Evolutionary conservation across 2,329 filamentous ascomycete species (phyloP), one percentile per base, ranked within the genome.

Genomic region (Emergomyces orientalis): DNA sequence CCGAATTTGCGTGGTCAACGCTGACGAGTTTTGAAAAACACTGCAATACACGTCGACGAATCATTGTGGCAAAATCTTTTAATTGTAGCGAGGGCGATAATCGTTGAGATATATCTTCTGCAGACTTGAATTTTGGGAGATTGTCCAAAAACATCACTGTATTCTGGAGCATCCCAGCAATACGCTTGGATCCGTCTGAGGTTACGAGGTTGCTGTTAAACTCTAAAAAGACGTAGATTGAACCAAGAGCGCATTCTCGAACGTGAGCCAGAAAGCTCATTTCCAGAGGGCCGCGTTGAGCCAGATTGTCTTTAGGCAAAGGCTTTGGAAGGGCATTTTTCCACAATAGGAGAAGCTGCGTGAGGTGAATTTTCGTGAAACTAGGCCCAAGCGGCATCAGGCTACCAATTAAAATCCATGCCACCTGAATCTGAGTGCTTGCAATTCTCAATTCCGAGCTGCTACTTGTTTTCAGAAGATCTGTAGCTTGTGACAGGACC

Each of bases 301-400:
- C 85, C 59, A 91, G 90, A 68, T 94, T 95, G 68, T 97, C 93
- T 73, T 91, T 95, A 41, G 91, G 88, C n/a, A 97, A 77, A 6
- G 95, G 93, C 71, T 95, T 96, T 0, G 95, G 93, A 13, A 99
- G 81, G 0, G 94, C 93, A 74, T 97, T 99, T 76, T 96, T 96
- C 94, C 94, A 99, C 7, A 99, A 80, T 9, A 99, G 79, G 62
- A 99, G 85, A 27, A 99, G 81, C 72, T 99, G 94, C 2, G 92
- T 93, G 8, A 99, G 82, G 75, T 99, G 94, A 30, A 97, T 97
- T 77, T 99, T 99, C 75, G 97, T 93, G 74, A 99, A 99, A 74
- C 96, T 97, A 3, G 94, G 93, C 0, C 94, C 94, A 0, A 99
- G 82, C 0, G 92, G 91, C 93, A 97, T 97, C 62, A 99, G 79